Percentiles rank a stretch among this genome's conserved stretches.
Conservation (phyloP, 1,139 yeast species). For the Trichomonascaceae sp. region DNA sequence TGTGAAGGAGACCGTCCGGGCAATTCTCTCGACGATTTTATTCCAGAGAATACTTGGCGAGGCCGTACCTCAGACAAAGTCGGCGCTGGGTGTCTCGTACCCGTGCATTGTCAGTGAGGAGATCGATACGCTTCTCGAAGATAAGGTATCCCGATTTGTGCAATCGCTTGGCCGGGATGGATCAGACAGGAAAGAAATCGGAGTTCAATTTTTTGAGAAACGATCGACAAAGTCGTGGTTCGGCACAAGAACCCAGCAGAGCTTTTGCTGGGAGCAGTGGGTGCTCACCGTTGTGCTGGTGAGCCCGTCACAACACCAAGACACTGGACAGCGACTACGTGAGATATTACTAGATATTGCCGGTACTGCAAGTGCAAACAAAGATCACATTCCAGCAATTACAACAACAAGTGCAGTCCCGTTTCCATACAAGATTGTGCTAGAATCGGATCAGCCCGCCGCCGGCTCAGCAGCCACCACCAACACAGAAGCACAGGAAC, state of each 20-base stretch:
- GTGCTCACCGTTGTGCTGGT: slow-evolving; percentile 25
- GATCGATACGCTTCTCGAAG: slow-evolving; percentile 20
- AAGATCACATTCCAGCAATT: slow-evolving; percentile 62
- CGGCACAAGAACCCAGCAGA: slow-evolving; percentile 27
- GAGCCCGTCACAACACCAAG: slow-evolving; percentile 12
- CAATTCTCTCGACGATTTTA: slow-evolving; percentile 53
- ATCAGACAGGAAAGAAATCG: slow-evolving; percentile 14
- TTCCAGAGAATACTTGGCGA: slow-evolving; percentile 63
- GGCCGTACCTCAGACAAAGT: slow-evolving; percentile 38
- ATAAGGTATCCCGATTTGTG: slow-evolving; percentile 17
- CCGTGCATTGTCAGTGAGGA: slow-evolving; percentile 18
- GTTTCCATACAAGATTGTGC: slow-evolving; percentile 43
- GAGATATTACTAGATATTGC: slow-evolving; percentile 35
- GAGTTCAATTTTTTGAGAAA: slow-evolving; percentile 26
- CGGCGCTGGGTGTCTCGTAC: slow-evolving; percentile 30
- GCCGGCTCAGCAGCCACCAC: too few relatives aligned
- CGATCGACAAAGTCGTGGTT: slow-evolving; percentile 29
- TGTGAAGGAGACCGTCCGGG: slow-evolving; percentile 30
- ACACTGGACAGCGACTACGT: slow-evolving; percentile 27
- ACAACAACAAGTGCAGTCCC: slow-evolving; percentile 54
- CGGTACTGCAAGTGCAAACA: slow-evolving; percentile 39
- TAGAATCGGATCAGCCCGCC: too few relatives aligned
- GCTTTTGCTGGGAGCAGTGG: slow-evolving; percentile 40
- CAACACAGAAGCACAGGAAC: not conserved
- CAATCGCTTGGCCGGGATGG: slow-evolving; percentile 7